Evolutionary conservation across 345 rosid genomes (phyloP).

Genomic region (Barbarea vulgaris): DNA sequence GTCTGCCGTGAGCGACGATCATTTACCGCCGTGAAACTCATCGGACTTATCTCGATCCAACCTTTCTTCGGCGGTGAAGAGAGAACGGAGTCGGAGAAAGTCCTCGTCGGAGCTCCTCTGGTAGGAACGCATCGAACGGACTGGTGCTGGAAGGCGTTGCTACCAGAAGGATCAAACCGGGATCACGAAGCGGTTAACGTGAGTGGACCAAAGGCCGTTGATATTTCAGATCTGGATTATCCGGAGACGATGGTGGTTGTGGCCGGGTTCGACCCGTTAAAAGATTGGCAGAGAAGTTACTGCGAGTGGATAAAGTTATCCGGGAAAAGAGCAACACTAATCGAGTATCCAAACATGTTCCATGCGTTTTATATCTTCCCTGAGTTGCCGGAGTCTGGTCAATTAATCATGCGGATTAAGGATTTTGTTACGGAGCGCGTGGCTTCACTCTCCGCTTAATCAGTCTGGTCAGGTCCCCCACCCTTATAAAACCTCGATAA

Average conservation of each 20-base stretch:
- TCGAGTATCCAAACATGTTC: constrained; percentile 72
- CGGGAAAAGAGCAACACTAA: constrained; percentile 60
- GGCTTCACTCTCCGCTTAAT: constrained; percentile 34
- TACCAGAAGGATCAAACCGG: constrained; percentile 64
- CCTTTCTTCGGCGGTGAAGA: constrained; percentile 84
- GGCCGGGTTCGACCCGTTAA: constrained; percentile 72
- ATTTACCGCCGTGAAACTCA: constrained; percentile 40
- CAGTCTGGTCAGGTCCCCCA: background rate
- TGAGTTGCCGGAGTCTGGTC: constrained; percentile 55
- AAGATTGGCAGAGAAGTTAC: constrained; percentile 81
- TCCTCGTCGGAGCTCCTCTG: constrained; percentile 37
- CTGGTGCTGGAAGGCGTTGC: constrained; percentile 55
- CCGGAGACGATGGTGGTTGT: constrained; percentile 58
- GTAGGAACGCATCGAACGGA: constrained; percentile 56
- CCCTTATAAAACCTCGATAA: background rate
- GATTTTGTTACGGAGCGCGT: constrained; percentile 51
- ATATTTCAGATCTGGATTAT: constrained; percentile 49
- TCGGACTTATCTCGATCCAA: constrained; percentile 67
- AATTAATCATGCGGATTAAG: constrained; percentile 53
- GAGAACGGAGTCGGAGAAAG: constrained; percentile 67
- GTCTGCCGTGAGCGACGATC: background rate
- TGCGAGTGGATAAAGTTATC: constrained; percentile 64
- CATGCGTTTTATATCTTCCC: constrained; percentile 86
- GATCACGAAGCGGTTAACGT: constrained; percentile 54
- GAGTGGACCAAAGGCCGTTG: constrained; percentile 43